Conservation (phyloP, 2,329 filamentous ascomycete genomes). For the Fusarium nanum region DNA sequence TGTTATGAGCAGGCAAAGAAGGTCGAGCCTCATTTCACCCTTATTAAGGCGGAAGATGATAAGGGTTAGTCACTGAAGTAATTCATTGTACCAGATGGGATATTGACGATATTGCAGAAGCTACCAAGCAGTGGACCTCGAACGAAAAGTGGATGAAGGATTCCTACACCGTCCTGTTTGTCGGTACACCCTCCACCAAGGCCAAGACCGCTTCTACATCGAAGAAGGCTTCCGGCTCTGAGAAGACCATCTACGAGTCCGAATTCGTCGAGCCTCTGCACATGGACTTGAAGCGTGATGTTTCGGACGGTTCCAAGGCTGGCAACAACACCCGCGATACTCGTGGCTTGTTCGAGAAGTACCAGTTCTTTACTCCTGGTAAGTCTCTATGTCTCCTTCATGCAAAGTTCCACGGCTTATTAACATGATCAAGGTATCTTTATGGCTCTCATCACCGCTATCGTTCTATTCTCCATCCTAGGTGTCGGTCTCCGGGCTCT, state of each 20-base stretch:
- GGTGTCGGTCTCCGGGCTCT: slow-evolving; percentile 82
- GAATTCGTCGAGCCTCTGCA: slow-evolving; percentile 72
- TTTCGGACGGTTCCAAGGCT: slow-evolving; percentile 49
- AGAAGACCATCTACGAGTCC: slow-evolving; percentile 70
- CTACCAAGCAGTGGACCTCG: slow-evolving; percentile 15
- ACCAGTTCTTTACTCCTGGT: slow-evolving; percentile 94
- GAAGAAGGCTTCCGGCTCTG: slow-evolving; percentile 20
- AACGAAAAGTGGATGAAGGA: slow-evolving; percentile 43
- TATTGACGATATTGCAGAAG: slow-evolving; percentile 25
- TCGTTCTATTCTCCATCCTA: slow-evolving; percentile 81
- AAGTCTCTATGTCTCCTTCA: slow-evolving; percentile 25
- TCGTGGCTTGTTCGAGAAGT: slow-evolving; percentile 83
- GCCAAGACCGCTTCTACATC: slow-evolving; percentile 13
- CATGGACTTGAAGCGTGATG: slow-evolving; percentile 77
- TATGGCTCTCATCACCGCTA: slow-evolving; percentile 79
- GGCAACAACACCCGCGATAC: slow-evolving; percentile 57
- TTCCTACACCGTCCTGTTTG: slow-evolving; percentile 81
- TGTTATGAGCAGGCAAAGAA: slow-evolving; percentile 57
- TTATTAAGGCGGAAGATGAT: slow-evolving; percentile 55
- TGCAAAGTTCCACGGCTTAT: background rate
- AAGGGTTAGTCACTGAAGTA: slow-evolving; percentile 56
- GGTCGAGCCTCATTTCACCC: slow-evolving; percentile 55
- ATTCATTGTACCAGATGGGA: background rate
- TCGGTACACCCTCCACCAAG: slow-evolving; percentile 65
- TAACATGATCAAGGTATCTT: slow-evolving; percentile 76